Evolutionary conservation across 352 stramenopile species (phyloP).

Genomic region (Phytophthora foliorum): DNA sequence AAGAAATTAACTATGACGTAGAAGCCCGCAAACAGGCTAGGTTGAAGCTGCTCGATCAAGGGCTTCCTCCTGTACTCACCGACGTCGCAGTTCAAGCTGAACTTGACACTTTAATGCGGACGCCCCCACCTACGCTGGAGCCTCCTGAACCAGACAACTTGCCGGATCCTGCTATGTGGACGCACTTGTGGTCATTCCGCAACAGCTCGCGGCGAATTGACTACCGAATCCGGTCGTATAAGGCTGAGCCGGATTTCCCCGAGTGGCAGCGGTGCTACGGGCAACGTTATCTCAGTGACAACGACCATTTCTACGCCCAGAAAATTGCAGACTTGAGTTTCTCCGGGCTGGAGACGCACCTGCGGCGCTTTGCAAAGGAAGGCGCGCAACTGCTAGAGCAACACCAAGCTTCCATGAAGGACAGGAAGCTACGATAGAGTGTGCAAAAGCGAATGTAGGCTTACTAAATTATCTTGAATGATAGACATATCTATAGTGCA

Average conservation of each 20-base stretch:
- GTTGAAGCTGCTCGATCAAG: constrained; percentile 24
- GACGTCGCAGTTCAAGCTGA: constrained; percentile 27
- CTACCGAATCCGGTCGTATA: constrained; percentile 66
- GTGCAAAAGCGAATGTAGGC: constrained; percentile 11
- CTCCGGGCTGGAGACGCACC: constrained; percentile 36
- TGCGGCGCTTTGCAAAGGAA: constrained; percentile 45
- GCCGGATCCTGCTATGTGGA: constrained; percentile 67
- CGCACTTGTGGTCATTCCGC: constrained; percentile 70
- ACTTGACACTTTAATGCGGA: constrained; percentile 20
- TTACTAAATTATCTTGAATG: constrained; percentile 29
- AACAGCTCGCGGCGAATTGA: constrained; percentile 42
- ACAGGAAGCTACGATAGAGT: constrained; percentile 11
- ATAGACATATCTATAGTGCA: constrained; percentile 7
- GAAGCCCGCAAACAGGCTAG: constrained; percentile 33
- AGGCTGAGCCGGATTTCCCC: constrained; percentile 46
- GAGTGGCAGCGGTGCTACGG: constrained; percentile 68
- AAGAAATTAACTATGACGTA: constrained; percentile 33
- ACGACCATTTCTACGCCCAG: constrained; percentile 45
- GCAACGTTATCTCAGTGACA: constrained; percentile 37
- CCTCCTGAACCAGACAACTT: constrained; percentile 32
- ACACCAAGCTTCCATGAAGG: constrained; percentile 3
- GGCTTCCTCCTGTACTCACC: constrained; percentile 6
- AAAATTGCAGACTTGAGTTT: constrained; percentile 41
- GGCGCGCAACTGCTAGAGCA: constrained; percentile 33
- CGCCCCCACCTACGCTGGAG: constrained; percentile 28